Base-by-base conservation (phyloP, 164 flowering plant species). In the Houttuynia cordata region DNA sequence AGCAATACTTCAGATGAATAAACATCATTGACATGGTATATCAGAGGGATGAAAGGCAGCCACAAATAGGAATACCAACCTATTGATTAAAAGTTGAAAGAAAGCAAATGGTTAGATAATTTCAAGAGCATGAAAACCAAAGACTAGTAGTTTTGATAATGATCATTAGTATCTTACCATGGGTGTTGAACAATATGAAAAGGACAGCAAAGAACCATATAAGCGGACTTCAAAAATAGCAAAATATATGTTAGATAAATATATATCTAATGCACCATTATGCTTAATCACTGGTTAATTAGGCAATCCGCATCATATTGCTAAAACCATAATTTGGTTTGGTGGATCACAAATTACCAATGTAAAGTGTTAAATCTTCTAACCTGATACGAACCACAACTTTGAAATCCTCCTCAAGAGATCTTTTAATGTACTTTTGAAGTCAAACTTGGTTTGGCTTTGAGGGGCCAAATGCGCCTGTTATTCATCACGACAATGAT, bases 391-490 rank as follows among this genome's bases (percentile, higher is more conserved):
- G 83, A 6, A 89, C 93, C 1, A 89, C 96, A 7, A 79, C 83
- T 58, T 89, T 86, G 86, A 89, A 89, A 70, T 89, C 96, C 59
- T 86, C 96, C 66, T 89, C 96, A 0, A 89, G 76, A 7, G 96
- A 86, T 75, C 91, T 74, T 0, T 81, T 81, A 61, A 87, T 86
- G 69, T 89, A 89, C 20, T 79, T 82, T 50, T 80, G 97, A 67
- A 89, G 67, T 89, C 73, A 56, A 89, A 89, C 18, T 66, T 76
- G 3, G 69, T 24, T n/a, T 82, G 67, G 58, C 80, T 83, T 39
- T 78, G 82, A 3, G 96, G 97, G 49, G 86, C 83, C 70, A 89
- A 71, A 77, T 89, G 96, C 57, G 93, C 96, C 96, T 89, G 75
- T 58, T 62, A 30, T 30, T 6, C 37, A 30, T 30, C 37, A 30